phyloP scores from a whole-genome alignment of 139 green algal genomes.

The Chlamydomonas schloesseri region DNA sequence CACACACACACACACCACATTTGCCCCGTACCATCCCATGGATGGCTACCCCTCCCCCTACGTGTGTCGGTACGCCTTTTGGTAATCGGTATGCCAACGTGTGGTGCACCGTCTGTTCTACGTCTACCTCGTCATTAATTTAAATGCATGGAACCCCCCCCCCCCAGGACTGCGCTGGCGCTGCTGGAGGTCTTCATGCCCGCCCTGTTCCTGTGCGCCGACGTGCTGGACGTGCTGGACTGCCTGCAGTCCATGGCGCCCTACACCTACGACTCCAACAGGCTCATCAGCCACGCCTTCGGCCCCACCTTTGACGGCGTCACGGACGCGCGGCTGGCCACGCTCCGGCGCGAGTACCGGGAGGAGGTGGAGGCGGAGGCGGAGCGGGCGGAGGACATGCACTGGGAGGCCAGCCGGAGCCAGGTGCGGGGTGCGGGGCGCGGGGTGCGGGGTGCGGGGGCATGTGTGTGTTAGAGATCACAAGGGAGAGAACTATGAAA shows the following conservation, averaged over 20 bases:
- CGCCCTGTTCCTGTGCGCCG: conserved; percentile 34
- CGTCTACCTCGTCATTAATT: too few relatives aligned
- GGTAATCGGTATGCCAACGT: too few relatives aligned
- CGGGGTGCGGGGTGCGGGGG: not conserved
- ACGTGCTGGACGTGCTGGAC: conserved; percentile 59
- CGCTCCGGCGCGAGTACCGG: conserved; percentile 56
- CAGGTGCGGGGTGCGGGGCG: not conserved
- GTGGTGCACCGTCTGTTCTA: too few relatives aligned
- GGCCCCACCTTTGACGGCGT: conserved; percentile 57
- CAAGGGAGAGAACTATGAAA: too few relatives aligned
- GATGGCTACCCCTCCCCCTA: not conserved
- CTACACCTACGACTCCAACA: conserved; percentile 71
- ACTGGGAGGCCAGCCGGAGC: not conserved
- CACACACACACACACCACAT: too few relatives aligned
- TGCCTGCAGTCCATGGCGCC: conserved; percentile 61
- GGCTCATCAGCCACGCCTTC: conserved; percentile 69
- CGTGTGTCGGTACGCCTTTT: too few relatives aligned
- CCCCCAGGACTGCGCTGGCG: conserved; percentile 38
- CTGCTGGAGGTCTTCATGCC: conserved; percentile 46
- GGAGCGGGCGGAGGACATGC: not conserved
- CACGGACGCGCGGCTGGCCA: conserved; percentile 45
- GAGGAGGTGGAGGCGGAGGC: not conserved
- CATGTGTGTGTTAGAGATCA: not conserved
- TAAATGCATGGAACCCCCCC: not conserved
- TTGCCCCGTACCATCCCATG: too few relatives aligned